A percentile compares a stretch with the other conserved stretches of the same genome.
Evolutionary conservation across 106 monocot species (phyloP).

Genomic region (Agapanthus africanus): DNA sequence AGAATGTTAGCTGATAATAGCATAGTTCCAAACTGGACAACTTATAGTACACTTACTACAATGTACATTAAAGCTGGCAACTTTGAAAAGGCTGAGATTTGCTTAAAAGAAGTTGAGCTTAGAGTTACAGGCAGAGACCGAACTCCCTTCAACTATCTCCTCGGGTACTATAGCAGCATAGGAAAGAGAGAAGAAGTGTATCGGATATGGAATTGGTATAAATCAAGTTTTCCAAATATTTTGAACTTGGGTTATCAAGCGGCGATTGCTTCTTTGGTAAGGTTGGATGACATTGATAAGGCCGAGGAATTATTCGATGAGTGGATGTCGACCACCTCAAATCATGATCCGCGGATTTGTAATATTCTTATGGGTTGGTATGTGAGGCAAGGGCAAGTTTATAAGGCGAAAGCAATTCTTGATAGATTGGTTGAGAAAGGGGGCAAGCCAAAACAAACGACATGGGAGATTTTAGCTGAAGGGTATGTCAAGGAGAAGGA

Average conservation of each 20-base stretch:
- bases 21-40: constrained; percentile 79
- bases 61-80: constrained; percentile 65
- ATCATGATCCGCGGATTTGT: constrained; percentile 66
- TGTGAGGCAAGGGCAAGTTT: constrained; percentile 36
- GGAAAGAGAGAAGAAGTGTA: constrained; percentile 74
- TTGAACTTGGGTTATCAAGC: constrained; percentile 74
- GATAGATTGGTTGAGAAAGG: constrained; percentile 56
- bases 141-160: constrained; percentile 59
- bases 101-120: constrained; percentile 64
- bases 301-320: constrained; percentile 68
- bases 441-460: constrained; percentile 59
- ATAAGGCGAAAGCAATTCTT: constrained; percentile 43
- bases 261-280: constrained; percentile 67
- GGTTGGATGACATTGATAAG: constrained; percentile 51
- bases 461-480: constrained; percentile 76
- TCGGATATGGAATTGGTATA: constrained; percentile 87
- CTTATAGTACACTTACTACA: constrained; percentile 72
- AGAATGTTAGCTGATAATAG: constrained; percentile 40
- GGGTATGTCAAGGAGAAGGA: constrained; percentile 47
- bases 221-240: constrained; percentile 49
- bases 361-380: constrained; percentile 64
- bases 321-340: constrained; percentile 45
- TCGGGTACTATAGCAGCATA: constrained; percentile 60
- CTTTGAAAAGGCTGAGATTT: constrained; percentile 62
- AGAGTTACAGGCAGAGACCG: constrained; percentile 82